Percentiles rank a stretch among this genome's conserved stretches.
phyloP scores from a whole-genome alignment of 108 stramenopile species.

The Pseudonitzschia delicatissima region DNA sequence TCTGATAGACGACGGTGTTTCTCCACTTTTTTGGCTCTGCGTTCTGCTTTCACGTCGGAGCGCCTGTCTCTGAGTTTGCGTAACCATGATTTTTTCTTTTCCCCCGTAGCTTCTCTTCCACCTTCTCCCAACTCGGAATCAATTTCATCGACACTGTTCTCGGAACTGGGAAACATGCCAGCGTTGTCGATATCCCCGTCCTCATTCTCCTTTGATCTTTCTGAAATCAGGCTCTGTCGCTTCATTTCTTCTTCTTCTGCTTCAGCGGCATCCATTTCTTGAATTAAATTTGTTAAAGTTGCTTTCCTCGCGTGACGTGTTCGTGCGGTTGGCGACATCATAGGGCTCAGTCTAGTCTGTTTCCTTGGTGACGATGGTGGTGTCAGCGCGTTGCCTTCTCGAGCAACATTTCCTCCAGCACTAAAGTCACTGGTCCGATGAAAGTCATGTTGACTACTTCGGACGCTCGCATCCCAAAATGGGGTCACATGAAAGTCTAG shows the following conservation, averaged over 20 bases:
- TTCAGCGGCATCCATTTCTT: constrained; percentile 5
- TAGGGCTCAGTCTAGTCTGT: not conserved
- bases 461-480: too few species aligned
- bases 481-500: not conserved
- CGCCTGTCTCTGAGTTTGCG: not conserved
- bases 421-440: too few species aligned
- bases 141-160: not conserved
- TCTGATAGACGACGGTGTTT: not conserved
- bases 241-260: constrained; percentile 8
- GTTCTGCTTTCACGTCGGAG: not conserved
- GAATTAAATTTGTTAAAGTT: not conserved
- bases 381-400: not conserved
- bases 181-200: not conserved
- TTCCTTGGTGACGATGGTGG: not conserved
- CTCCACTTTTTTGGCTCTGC: not conserved
- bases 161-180: too few species aligned
- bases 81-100: not conserved
- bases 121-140: not conserved
- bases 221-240: not conserved
- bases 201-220: too few species aligned
- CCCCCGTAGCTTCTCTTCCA: not conserved
- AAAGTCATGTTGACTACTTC: too few species aligned
- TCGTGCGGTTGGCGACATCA: not conserved
- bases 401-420: not conserved
- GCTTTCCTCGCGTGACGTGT: constrained; percentile 2